These are phyloP conservation scores for Boletus barrowsii DNA, from an alignment of 768 basidiomycete genomes.

Conservation along the genomic window DNA sequence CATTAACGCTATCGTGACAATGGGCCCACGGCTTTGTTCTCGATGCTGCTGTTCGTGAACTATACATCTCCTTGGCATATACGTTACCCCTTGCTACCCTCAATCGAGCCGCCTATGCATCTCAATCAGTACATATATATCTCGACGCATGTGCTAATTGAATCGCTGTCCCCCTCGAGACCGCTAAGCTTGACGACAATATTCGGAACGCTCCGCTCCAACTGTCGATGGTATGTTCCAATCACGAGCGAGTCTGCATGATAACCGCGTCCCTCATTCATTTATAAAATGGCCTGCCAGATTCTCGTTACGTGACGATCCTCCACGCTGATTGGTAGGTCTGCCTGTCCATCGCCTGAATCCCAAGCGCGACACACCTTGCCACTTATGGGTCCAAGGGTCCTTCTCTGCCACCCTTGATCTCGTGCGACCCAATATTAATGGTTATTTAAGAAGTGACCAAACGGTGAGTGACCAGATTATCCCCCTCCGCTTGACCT, in stretches of 20 bases:
- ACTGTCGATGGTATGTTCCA: no score
- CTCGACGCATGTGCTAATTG: background rate
- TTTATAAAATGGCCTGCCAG: background rate
- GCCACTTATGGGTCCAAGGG: conserved; percentile 14
- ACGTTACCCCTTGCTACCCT: conserved; percentile 20
- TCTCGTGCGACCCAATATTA: background rate
- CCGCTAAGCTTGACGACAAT: conserved; percentile 1
- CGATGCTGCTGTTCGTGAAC: conserved; percentile 24
- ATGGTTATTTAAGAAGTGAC: conserved; percentile 15
- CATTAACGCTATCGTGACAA: conserved; percentile 29
- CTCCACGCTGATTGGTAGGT: conserved; percentile 1
- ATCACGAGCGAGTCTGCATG: no score
- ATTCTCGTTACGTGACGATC: conserved; percentile 11
- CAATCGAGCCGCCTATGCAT: conserved; percentile 6
- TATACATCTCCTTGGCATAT: conserved; percentile 22
- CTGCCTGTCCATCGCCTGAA: background rate
- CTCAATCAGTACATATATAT: conserved; percentile 10
- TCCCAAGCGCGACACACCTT: background rate
- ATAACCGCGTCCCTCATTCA: no score
- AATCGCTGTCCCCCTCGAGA: conserved; percentile 4
- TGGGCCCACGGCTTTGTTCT: conserved; percentile 19
- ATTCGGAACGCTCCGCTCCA: background rate
- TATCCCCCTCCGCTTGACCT: background rate
- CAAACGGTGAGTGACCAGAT: background rate
- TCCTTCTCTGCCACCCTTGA: conserved; percentile 15